These are phyloP conservation scores for Blepharisma japonicum DNA, from an alignment of 73 alveolate genomes.

Conservation along the genomic window DNA sequence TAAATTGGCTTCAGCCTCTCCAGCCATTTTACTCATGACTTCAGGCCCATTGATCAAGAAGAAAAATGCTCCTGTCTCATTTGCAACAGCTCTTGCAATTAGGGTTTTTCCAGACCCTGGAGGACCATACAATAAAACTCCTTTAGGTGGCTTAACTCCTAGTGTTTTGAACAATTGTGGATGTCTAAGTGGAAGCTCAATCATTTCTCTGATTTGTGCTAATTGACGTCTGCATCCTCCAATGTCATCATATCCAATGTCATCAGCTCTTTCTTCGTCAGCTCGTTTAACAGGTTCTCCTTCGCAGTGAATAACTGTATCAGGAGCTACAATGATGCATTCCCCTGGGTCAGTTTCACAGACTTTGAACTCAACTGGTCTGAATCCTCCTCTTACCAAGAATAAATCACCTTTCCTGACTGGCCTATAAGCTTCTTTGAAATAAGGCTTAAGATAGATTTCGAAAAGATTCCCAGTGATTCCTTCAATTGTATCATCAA, in stretches of 20 bases:
- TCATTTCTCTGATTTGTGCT: conserved; percentile 62
- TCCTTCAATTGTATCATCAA: conserved; percentile 98
- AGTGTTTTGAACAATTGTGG: conserved; percentile 92
- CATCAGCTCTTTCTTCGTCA: conserved; percentile 91
- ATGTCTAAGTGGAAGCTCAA: conserved; percentile 67
- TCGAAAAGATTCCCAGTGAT: conserved; percentile 92
- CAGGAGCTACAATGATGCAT: conserved; percentile 95
- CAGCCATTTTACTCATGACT: conserved; percentile 94
- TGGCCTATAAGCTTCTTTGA: conserved; percentile 98
- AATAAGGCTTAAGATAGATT: conserved; percentile 87
- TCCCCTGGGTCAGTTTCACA: conserved; percentile 87
- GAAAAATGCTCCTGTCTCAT: conserved; percentile 91
- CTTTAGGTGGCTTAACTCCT: conserved; percentile 96
- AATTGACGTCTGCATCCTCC: conserved; percentile 77
- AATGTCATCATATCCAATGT: conserved; percentile 80
- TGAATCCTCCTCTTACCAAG: conserved; percentile 97
- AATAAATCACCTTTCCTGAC: conserved; percentile 96
- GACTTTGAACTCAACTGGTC: conserved; percentile 97
- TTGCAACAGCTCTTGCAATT: conserved; percentile 95
- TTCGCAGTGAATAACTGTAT: conserved; percentile 94
- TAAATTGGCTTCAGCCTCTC: conserved; percentile 92
- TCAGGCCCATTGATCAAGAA: conserved; percentile 98
- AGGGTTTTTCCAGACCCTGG: conserved; percentile 99
- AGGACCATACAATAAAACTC: conserved; percentile 97
- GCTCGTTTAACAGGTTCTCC: conserved; percentile 95